phyloP scores from a whole-genome alignment of 2,329 filamentous ascomycete genomes.

The Venturia pyrina region DNA sequence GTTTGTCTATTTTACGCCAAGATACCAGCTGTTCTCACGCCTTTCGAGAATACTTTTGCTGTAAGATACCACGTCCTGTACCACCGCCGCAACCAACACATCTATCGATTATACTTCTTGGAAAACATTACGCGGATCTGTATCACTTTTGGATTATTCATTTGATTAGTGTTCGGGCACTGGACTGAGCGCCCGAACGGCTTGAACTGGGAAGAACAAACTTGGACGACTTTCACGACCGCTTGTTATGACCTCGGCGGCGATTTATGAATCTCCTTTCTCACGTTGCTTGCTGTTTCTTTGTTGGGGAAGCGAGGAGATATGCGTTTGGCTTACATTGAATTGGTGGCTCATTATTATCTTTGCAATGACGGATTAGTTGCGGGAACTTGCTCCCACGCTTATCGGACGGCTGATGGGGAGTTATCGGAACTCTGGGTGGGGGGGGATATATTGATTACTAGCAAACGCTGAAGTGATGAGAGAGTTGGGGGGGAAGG shows the following conservation, averaged over 20 bases:
- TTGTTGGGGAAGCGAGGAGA: not conserved
- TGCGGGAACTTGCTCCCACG: not conserved
- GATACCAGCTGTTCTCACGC: not conserved
- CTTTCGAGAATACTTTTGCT: not conserved
- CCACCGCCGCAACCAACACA: not conserved
- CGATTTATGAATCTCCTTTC: not conserved
- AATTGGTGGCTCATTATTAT: not conserved
- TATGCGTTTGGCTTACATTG: not conserved
- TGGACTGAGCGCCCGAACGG: not conserved
- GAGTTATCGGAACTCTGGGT: not conserved
- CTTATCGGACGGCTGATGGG: not conserved
- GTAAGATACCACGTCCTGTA: not conserved
- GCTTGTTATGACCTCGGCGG: not conserved
- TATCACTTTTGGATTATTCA: not conserved
- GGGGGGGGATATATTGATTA: not conserved
- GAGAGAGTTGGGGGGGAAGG: not conserved
- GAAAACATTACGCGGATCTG: not conserved
- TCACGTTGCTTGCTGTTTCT: not conserved
- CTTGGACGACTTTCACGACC: not conserved
- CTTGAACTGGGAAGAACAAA: not conserved
- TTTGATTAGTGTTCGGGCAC: not conserved
- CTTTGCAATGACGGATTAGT: not conserved
- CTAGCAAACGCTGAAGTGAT: not conserved
- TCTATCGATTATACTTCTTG: not conserved
- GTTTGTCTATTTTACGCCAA: not conserved